Evolutionary conservation across 768 basidiomycete species (phyloP).

Genomic region (Boletus bicolor): DNA sequence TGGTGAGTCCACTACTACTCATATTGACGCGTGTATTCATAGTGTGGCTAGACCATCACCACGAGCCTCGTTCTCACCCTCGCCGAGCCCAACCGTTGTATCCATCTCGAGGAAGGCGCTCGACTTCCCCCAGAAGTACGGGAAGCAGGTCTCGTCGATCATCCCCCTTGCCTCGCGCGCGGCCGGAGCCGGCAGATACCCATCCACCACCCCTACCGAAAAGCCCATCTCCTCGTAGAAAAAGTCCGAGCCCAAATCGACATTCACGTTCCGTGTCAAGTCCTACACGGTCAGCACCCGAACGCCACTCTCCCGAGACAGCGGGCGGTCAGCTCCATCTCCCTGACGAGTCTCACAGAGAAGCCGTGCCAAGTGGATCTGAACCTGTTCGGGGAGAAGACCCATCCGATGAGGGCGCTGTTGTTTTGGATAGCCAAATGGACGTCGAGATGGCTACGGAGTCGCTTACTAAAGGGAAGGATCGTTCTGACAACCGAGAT

Average conservation of each 20-base stretch:
- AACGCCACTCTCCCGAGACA: conserved; percentile 2
- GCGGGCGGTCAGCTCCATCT: not conserved
- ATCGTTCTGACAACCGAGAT: conserved; percentile 14
- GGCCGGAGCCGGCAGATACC: conserved; percentile 11
- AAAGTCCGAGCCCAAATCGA: conserved; percentile 16
- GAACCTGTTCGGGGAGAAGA: conserved; percentile 4
- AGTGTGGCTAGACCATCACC: conserved; percentile 13
- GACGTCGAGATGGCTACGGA: conserved; percentile 9
- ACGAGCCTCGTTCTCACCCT: conserved; percentile 5
- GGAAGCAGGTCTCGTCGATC: conserved; percentile 25
- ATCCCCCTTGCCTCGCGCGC: conserved; percentile 15
- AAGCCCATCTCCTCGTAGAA: conserved; percentile 13
- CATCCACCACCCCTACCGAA: conserved; percentile 5
- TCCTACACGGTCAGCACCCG: conserved; percentile 5
- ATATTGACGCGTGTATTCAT: not conserved
- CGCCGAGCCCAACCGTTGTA: conserved; percentile 16
- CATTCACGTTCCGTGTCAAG: conserved; percentile 7
- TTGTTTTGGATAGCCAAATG: not conserved
- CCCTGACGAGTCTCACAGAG: not conserved
- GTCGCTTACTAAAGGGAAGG: conserved; percentile 12
- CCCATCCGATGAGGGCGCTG: not conserved
- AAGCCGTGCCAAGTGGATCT: not conserved
- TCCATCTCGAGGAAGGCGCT: conserved; percentile 21
- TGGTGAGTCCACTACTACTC: conserved; percentile 15
- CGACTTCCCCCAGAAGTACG: conserved; percentile 19